phyloP scores from a whole-genome alignment of 352 stramenopile genomes.

The Globisporangium viniferum region DNA sequence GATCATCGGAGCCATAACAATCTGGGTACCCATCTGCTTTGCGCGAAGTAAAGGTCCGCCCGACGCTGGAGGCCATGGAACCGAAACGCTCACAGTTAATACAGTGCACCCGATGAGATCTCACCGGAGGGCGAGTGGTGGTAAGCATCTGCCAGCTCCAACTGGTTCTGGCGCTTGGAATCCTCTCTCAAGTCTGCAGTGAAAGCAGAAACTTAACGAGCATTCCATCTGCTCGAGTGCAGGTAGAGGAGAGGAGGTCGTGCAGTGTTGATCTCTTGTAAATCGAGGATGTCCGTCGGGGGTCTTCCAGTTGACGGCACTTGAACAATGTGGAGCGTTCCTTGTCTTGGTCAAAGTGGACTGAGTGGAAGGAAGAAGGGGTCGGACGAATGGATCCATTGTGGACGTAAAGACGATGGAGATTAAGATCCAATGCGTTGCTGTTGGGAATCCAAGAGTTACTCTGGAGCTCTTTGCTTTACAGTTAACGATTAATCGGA shows the following conservation, averaged over 20 bases:
- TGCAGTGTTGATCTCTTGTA: not conserved
- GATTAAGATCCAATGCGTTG: not conserved
- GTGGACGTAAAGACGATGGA: not conserved
- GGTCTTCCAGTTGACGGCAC: not conserved
- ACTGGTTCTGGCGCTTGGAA: not conserved
- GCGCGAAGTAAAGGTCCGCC: not conserved
- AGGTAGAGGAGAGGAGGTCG: not conserved
- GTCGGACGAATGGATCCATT: not conserved
- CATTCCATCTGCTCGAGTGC: not conserved
- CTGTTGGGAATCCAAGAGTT: not conserved
- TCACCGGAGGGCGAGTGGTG: not conserved
- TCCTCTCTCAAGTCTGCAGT: not conserved
- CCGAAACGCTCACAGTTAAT: not conserved
- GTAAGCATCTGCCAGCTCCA: not conserved
- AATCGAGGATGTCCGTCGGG: not conserved
- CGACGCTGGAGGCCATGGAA: not conserved
- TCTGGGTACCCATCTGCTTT: slow-evolving; percentile 1
- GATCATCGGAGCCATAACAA: not conserved
- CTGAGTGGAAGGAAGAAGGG: not conserved
- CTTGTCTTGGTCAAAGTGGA: not conserved
- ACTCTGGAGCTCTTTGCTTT: not conserved
- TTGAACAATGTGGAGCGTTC: not conserved
- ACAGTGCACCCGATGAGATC: not conserved
- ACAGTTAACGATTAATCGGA: not conserved
- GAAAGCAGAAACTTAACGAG: not conserved